Conservation (phyloP, 1,284 basidiomycete species). For the Thecaphora thlaspeos region DNA sequence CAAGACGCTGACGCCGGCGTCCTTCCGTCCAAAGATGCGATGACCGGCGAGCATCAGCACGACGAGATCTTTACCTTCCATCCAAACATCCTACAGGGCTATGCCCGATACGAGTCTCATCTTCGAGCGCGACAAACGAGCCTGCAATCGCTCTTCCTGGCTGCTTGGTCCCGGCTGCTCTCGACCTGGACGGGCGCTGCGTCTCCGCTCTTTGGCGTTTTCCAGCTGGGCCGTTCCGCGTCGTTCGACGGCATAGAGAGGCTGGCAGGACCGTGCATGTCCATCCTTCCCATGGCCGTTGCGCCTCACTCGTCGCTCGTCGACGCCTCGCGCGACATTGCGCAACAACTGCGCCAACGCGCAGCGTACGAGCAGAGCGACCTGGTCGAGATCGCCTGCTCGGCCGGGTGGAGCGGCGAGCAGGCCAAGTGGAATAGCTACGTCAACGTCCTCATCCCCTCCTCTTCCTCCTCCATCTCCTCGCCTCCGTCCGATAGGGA, state of each 20-base stretch:
- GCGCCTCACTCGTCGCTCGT: constrained; percentile 1
- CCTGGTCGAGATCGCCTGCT: constrained; percentile 19
- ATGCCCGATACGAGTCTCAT: too few species aligned
- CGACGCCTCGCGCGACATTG: constrained; percentile 8
- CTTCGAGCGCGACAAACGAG: not conserved
- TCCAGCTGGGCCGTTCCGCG: constrained; percentile 33
- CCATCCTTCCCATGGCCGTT: constrained; percentile 36
- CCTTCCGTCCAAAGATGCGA: too few species aligned
- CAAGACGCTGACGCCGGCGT: too few species aligned
- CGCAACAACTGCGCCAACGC: constrained; percentile 8
- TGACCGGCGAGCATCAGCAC: too few species aligned
- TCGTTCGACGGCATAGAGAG: constrained; percentile 25
- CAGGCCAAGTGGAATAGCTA: constrained; percentile 30
- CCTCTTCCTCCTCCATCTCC: constrained; percentile 2
- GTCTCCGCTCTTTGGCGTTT: constrained; percentile 35
- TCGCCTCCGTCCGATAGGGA: not conserved
- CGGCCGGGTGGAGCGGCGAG: constrained; percentile 7
- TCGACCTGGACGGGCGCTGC: constrained; percentile 1
- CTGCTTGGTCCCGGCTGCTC: constrained; percentile 34
- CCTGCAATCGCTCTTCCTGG: constrained; percentile 25
- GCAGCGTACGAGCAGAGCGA: constrained; percentile 31
- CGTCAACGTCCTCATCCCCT: constrained; percentile 28
- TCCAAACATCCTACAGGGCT: too few species aligned
- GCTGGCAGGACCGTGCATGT: constrained; percentile 34
- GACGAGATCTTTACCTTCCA: too few species aligned